phyloP scores from a whole-genome alignment of 805 yeast species.

The Debaryomyces maramus region DNA sequence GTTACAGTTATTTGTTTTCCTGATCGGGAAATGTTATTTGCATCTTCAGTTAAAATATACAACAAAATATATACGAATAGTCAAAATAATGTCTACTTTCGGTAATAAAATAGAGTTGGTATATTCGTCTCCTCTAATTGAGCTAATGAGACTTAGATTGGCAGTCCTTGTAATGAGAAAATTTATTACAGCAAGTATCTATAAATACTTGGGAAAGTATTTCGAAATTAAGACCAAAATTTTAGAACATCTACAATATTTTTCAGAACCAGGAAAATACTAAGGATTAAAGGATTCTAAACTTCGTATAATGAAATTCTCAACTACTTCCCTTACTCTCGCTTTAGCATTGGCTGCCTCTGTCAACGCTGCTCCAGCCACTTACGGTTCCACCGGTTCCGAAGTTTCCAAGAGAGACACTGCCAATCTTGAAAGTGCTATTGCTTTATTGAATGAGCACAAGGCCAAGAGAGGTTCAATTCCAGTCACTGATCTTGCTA shows the following conservation, averaged over 20 bases:
- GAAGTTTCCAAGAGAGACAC: constrained; percentile 22
- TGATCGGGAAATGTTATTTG: constrained; percentile 4
- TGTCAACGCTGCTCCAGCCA: constrained; percentile 27
- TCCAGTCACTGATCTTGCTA: constrained; percentile 24
- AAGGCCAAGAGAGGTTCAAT: constrained; percentile 29
- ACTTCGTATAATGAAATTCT: constrained; percentile 21
- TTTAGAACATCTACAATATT: neutral
- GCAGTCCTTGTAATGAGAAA: neutral
- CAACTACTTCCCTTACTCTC: constrained; percentile 21
- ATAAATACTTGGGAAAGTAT: neutral
- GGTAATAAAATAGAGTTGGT: constrained; percentile 1
- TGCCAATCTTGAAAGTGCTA: constrained; percentile 24
- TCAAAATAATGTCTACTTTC: neutral
- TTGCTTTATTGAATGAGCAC: constrained; percentile 28
- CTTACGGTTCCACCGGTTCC: constrained; percentile 6
- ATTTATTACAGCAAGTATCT: neutral
- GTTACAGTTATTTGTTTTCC: constrained; percentile 2
- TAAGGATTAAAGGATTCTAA: neutral
- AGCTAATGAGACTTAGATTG: neutral
- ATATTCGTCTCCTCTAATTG: neutral
- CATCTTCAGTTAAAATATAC: neutral
- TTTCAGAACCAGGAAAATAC: neutral
- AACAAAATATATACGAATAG: neutral
- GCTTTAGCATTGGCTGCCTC: constrained; percentile 18
- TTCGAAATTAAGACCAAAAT: neutral